Evolutionary conservation across 2,329 filamentous ascomycete genomes (phyloP).

Genomic region (Nigrospora oryzae): DNA sequence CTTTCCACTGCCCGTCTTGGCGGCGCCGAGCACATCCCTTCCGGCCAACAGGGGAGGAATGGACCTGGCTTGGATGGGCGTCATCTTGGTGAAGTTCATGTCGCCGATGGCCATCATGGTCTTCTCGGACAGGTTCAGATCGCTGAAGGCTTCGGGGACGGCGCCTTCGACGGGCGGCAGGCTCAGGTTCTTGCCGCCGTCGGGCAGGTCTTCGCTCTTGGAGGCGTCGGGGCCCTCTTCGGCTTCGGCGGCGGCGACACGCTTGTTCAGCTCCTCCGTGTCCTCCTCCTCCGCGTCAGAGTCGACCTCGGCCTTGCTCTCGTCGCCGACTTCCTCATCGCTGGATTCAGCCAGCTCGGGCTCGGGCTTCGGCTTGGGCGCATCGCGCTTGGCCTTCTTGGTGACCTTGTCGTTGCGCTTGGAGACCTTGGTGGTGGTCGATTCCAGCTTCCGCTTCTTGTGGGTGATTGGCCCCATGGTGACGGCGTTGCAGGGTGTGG

Average conservation of each 20-base stretch:
- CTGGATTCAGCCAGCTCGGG: neutral
- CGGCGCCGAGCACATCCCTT: slow-evolving; percentile 86
- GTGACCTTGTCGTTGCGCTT: neutral
- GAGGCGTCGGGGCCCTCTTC: neutral
- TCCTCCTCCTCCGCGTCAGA: neutral
- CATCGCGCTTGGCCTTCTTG: slow-evolving; percentile 1
- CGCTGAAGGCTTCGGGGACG: slow-evolving; percentile 45
- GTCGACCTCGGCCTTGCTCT: neutral
- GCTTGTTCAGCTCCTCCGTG: neutral
- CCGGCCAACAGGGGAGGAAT: slow-evolving; percentile 86
- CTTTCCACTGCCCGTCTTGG: slow-evolving; percentile 90
- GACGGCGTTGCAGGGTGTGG: neutral
- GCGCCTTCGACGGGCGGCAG: neutral
- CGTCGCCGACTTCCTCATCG: neutral
- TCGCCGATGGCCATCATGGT: slow-evolving; percentile 81
- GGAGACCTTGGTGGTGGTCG: neutral
- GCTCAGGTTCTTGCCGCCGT: neutral
- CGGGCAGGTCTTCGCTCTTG: neutral
- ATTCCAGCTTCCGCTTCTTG: slow-evolving; percentile 1
- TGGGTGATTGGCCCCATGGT: neutral
- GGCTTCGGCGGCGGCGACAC: neutral
- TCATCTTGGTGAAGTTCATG: slow-evolving; percentile 95
- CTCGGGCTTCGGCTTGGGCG: neutral
- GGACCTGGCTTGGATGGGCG: slow-evolving; percentile 79
- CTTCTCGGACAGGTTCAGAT: slow-evolving; percentile 79